These are phyloP conservation scores for Diplodia mutila DNA, from an alignment of 2,329 filamentous ascomycete species.

Conservation along the genomic window DNA sequence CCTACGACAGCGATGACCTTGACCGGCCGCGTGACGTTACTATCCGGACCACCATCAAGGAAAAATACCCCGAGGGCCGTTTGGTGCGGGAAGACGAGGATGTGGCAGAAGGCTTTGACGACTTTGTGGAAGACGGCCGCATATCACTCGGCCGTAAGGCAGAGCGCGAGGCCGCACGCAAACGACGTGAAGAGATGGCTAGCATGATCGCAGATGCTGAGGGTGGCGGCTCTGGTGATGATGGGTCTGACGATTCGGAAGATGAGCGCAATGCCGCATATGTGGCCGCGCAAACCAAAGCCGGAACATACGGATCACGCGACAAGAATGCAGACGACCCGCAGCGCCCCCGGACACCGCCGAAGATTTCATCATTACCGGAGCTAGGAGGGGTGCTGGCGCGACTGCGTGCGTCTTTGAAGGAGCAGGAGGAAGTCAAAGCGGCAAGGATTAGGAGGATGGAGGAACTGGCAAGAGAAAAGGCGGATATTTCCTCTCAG, in stretches of 20 bases:
- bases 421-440: constrained; percentile 63
- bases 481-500: constrained; percentile 66
- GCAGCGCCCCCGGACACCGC: constrained; percentile 61
- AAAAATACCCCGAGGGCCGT: constrained; percentile 69
- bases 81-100: constrained; percentile 88
- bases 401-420: constrained; percentile 64
- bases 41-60: constrained; percentile 44
- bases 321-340: constrained; percentile 46
- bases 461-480: constrained; percentile 69
- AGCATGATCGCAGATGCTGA: constrained; percentile 82
- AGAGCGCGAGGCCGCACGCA: constrained; percentile 69
- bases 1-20: constrained; percentile 46
- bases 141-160: constrained; percentile 79
- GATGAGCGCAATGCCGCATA: constrained; percentile 74
- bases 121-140: constrained; percentile 83
- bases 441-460: constrained; percentile 65
- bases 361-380: constrained; percentile 78
- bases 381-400: constrained; percentile 70
- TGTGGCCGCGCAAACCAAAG: constrained; percentile 81
- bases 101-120: constrained; percentile 89
- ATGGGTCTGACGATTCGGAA: constrained; percentile 68
- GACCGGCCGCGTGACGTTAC: constrained; percentile 41
- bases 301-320: constrained; percentile 73
- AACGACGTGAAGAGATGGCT: constrained; percentile 76
- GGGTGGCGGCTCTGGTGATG: constrained; percentile 67